Evolutionary conservation across 768 basidiomycete species (phyloP).

Genomic region (Termitomyces sp.): DNA sequence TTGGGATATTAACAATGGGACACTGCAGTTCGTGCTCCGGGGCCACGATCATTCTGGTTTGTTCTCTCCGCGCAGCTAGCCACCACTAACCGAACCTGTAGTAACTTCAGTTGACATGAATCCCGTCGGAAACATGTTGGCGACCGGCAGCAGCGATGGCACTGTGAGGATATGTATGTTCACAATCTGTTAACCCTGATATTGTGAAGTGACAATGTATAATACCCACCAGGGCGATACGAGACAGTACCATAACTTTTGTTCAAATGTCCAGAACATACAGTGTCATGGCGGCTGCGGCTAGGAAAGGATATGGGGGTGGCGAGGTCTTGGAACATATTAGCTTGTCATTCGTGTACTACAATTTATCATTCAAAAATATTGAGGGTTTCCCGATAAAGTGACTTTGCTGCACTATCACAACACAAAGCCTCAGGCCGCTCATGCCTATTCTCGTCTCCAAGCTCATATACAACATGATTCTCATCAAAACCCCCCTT

Average conservation of each 20-base stretch:
- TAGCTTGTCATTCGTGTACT: too few species aligned
- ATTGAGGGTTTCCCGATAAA: too few species aligned
- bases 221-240: neutral
- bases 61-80: too few species aligned
- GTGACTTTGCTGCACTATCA: too few species aligned
- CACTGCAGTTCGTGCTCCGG: constrained; percentile 91
- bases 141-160: constrained; percentile 53
- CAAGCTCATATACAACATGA: constrained; percentile 30
- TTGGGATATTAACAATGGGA: constrained; percentile 74
- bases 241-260: neutral
- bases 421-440: too few species aligned
- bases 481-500: constrained; percentile 33
- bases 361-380: too few species aligned
- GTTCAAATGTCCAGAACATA: too few species aligned
- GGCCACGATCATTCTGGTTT: constrained; percentile 54
- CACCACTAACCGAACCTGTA: too few species aligned
- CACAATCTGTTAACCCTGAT: neutral
- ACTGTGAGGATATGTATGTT: constrained; percentile 53
- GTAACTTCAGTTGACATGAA: constrained; percentile 51
- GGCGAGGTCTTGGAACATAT: too few species aligned
- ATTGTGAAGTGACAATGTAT: neutral
- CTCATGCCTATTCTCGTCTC: constrained; percentile 38
- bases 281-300: too few species aligned
- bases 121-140: constrained; percentile 35
- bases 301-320: too few species aligned